Base-by-base conservation (phyloP, 108 stramenopile species). In the Nannochloropsis oceanica region DNA sequence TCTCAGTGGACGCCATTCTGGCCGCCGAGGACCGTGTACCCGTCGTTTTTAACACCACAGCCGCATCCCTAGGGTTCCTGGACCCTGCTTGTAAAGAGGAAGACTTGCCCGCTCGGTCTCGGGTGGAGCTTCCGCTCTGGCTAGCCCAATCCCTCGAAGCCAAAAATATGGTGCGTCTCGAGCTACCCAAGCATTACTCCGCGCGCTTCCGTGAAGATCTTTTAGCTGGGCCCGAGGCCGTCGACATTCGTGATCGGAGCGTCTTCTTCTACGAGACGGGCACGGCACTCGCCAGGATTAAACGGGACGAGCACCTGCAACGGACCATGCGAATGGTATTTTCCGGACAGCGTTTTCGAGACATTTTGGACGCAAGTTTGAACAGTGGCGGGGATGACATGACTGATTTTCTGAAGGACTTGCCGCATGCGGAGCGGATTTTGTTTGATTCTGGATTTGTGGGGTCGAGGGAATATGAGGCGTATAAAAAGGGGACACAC, bases 1-100 rank as follows among this genome's bases (percentile, higher is more conserved):
- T 93, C 89, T 96, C 96, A 84, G 91, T 98, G 80, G 96, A 97
- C 82, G 91, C 93, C 43, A 96, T 98, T 81, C 92, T 98, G 85
- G 94, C 95, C 27, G 97, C 96, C 88, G 97, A 98, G 89, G 96
- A 97, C 83, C 92, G 96, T 79, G 85, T 98, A 34, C 95, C 95
- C 3, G 94, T 94, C 84, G 92, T 92, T 25, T 95, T 94, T 26
- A 83, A 88, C 18, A 92, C 94, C 85, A 93, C 95, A 13, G 96
- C 94, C 84, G 86, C 91, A 2, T 93, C 94, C 44, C 84, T 98
- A 83, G 92, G 93, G 12, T 92, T 95, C 85, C 88, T 98, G 43
- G 96, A 96, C 27, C 88, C 91, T 5, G 84, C 90, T 11, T 46
- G 82, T 13, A 83, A 89, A 13, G 79, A 85, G 18, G 88, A 91